A percentile compares a stretch with the other conserved stretches of the same genome.
These are phyloP conservation scores for Melaleuca quinquenervia DNA, from an alignment of 345 rosid genomes.

Conservation along the genomic window DNA sequence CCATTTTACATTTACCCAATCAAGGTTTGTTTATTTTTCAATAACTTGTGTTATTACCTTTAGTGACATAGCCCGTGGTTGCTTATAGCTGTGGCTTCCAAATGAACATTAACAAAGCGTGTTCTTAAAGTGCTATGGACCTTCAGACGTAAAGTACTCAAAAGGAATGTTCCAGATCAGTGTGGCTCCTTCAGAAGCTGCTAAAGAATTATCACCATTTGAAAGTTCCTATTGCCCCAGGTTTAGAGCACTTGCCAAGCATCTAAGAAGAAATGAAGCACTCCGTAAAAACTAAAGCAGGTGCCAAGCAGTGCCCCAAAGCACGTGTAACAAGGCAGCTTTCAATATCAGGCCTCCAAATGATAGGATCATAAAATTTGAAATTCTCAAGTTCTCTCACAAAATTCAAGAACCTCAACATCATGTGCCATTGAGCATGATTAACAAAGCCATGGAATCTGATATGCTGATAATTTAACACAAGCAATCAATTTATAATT, in stretches of 20 bases:
- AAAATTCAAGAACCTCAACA: neutral
- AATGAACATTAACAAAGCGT: neutral
- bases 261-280: neutral
- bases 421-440: neutral
- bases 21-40: neutral
- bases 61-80: neutral
- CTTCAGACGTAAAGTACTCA: neutral
- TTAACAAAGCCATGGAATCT: neutral
- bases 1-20: neutral
- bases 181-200: neutral
- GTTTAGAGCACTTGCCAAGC: neutral
- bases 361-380: neutral
- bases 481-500: neutral
- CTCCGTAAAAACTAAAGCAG: neutral
- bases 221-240: neutral
- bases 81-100: neutral
- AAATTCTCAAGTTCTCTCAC: neutral
- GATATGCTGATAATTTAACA: neutral
- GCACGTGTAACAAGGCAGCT: neutral
- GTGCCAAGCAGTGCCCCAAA: neutral
- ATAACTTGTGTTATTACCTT: neutral
- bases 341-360: neutral
- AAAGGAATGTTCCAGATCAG: neutral
- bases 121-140: neutral
- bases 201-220: neutral